Evolutionary conservation across 768 basidiomycete species (phyloP).

Genomic region (Pleurotus tuber-regium): DNA sequence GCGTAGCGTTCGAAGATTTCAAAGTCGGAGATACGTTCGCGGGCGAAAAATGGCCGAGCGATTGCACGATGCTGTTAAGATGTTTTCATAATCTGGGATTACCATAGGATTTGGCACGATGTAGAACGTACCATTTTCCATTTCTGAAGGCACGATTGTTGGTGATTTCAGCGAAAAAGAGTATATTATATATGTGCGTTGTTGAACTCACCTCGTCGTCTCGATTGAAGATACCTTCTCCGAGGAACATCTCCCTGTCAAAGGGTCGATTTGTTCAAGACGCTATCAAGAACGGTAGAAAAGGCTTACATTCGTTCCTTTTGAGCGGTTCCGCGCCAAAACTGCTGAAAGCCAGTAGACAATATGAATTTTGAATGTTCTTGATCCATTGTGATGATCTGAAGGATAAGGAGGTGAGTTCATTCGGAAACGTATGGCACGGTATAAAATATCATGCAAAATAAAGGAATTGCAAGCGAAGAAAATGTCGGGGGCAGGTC

Average conservation of each 20-base stretch:
- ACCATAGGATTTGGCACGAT: background rate
- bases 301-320: constrained; percentile 61
- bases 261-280: background rate
- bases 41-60: constrained; percentile 72
- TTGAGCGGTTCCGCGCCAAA: constrained; percentile 64
- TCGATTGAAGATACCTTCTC: constrained; percentile 74
- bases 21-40: constrained; percentile 70
- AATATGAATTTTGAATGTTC: constrained; percentile 64
- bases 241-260: constrained; percentile 58
- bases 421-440: too few relatives aligned
- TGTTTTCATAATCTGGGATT: background rate
- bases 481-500: too few relatives aligned
- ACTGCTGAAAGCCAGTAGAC: constrained; percentile 62
- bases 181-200: too few relatives aligned
- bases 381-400: constrained; percentile 78
- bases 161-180: too few relatives aligned
- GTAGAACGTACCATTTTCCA: constrained; percentile 53
- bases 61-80: constrained; percentile 55
- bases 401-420: background rate
- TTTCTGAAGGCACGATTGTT: constrained; percentile 12
- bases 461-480: too few relatives aligned
- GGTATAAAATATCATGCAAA: too few relatives aligned
- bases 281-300: background rate
- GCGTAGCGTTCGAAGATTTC: constrained; percentile 62
- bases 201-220: constrained; percentile 67